These are phyloP conservation scores for Suillus fuscotomentosus DNA, from an alignment of 768 basidiomycete species.

Conservation along the genomic window DNA sequence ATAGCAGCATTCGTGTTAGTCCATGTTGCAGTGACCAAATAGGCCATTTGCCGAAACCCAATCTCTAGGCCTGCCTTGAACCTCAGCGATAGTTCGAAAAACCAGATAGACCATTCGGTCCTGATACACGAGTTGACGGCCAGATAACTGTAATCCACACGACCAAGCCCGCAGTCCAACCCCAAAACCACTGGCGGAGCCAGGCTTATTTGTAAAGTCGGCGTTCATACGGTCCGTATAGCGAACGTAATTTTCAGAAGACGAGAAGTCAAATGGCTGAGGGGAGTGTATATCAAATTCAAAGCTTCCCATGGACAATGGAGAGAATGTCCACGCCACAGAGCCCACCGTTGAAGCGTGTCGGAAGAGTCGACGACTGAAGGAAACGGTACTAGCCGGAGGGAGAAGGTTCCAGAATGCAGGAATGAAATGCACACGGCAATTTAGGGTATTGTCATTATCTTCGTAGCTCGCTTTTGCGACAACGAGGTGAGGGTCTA, in stretches of 20 bases:
- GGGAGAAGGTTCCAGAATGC: conserved; percentile 29
- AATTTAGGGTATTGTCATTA: conserved; percentile 42
- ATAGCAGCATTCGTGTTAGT: conserved; percentile 41
- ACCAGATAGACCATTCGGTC: conserved; percentile 49
- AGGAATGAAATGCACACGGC: conserved; percentile 38
- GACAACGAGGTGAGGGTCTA: conserved; percentile 39
- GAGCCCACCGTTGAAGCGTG: conserved; percentile 46
- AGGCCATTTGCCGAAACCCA: conserved; percentile 44
- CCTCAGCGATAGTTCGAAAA: conserved; percentile 55
- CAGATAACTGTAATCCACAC: conserved; percentile 48
- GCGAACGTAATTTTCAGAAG: conserved; percentile 21
- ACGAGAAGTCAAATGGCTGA: conserved; percentile 35
- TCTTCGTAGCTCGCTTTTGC: conserved; percentile 50
- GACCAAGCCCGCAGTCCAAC: conserved; percentile 46
- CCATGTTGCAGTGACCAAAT: conserved; percentile 50
- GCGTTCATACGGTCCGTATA: conserved; percentile 21
- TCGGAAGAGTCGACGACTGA: conserved; percentile 52
- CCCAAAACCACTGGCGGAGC: conserved; percentile 52
- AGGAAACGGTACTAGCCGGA: conserved; percentile 42
- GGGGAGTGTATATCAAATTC: conserved; percentile 45
- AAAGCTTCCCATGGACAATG: conserved; percentile 27
- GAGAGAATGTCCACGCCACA: conserved; percentile 30
- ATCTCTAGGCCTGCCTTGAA: conserved; percentile 49
- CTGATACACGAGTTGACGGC: conserved; percentile 46
- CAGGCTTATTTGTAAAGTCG: conserved; percentile 31